These are phyloP conservation scores for Priceomyces haplophilus DNA, from an alignment of 805 yeast genomes.

Conservation along the genomic window DNA sequence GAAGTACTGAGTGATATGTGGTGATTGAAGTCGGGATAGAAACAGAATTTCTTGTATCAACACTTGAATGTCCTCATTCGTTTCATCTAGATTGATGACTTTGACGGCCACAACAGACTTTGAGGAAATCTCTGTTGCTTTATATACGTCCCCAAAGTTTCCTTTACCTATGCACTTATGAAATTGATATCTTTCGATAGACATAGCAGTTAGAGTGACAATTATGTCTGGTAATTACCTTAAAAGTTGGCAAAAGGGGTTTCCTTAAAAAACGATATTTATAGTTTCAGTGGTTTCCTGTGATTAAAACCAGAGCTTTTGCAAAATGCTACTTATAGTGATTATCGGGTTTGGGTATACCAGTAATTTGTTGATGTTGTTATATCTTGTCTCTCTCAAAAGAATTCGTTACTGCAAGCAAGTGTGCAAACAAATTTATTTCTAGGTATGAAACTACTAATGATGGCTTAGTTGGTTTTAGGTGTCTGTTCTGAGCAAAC, in stretches of 20 bases:
- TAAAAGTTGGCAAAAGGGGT: no score
- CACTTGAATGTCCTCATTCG: conserved; percentile 70
- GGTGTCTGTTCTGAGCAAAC: not conserved
- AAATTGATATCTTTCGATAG: conserved; percentile 19
- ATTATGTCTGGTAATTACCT: not conserved
- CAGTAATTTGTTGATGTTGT: not conserved
- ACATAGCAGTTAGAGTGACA: conserved; percentile 7
- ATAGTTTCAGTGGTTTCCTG: not conserved
- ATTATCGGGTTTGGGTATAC: not conserved
- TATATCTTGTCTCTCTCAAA: not conserved
- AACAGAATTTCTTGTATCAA: conserved; percentile 77
- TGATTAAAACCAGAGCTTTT: not conserved
- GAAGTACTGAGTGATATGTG: conserved; percentile 58
- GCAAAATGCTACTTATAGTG: not conserved
- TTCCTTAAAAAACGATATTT: not conserved
- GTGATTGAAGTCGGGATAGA: conserved; percentile 62
- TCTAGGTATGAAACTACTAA: not conserved
- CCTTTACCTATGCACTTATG: conserved; percentile 74
- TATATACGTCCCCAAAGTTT: conserved; percentile 83
- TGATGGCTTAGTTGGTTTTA: not conserved
- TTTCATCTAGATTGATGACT: conserved; percentile 74
- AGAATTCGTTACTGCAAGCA: not conserved
- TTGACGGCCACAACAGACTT: conserved; percentile 73
- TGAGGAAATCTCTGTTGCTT: conserved; percentile 44
- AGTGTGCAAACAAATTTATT: not conserved